These are phyloP conservation scores for Penicillium odoratum DNA, from an alignment of 495 filamentous ascomycete species.

Conservation along the genomic window DNA sequence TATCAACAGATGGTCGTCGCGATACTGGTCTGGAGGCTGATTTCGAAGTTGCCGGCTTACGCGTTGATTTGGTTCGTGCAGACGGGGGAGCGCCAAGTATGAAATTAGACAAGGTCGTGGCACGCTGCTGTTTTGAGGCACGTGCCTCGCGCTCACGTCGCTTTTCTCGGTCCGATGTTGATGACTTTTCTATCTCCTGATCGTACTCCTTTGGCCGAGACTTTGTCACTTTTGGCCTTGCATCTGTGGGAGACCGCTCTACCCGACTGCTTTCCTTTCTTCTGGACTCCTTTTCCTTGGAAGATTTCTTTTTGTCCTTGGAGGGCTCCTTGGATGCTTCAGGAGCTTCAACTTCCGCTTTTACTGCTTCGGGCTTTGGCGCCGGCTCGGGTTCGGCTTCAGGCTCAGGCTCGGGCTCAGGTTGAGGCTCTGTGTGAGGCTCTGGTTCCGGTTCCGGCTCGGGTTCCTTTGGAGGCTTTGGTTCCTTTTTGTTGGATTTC, in stretches of 20 bases:
- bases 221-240: constrained; percentile 52
- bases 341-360: constrained; percentile 21
- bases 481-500: constrained; percentile 47
- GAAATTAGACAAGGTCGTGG: constrained; percentile 51
- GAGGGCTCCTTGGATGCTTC: constrained; percentile 25
- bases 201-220: constrained; percentile 44
- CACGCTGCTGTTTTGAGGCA: constrained; percentile 44
- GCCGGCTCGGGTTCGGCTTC: constrained; percentile 27
- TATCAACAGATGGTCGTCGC: constrained; percentile 50
- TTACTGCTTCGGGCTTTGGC: constrained; percentile 30
- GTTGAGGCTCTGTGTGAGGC: constrained; percentile 30
- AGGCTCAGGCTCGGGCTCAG: constrained; percentile 26
- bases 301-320: constrained; percentile 16
- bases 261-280: constrained; percentile 20
- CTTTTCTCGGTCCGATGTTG: constrained; percentile 55
- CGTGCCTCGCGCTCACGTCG: constrained; percentile 42
- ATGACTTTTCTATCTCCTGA: constrained; percentile 53
- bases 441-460: constrained; percentile 30
- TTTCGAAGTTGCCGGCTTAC: constrained; percentile 38
- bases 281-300: constrained; percentile 7
- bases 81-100: constrained; percentile 52
- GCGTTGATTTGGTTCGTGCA: constrained; percentile 49
- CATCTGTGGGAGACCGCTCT: constrained; percentile 32
- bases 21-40: constrained; percentile 40
- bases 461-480: constrained; percentile 22